Conservation (phyloP, 1,284 basidiomycete genomes). For the Ustilago lituana region DNA sequence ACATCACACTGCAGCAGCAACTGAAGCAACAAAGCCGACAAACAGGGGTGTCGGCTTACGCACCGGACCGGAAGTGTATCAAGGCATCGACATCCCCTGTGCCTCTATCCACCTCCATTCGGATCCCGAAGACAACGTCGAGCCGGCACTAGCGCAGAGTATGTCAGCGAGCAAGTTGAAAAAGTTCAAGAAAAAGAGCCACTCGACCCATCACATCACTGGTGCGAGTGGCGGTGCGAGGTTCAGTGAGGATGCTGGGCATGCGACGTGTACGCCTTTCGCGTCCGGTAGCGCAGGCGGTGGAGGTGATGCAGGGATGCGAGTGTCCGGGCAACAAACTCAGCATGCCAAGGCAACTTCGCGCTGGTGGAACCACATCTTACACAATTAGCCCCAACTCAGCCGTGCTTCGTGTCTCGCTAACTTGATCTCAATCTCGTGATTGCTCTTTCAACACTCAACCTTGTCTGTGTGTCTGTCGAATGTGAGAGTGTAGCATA, state of each 20-base stretch:
- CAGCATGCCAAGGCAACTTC: slow-evolving; percentile 15
- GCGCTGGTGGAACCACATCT: slow-evolving; percentile 26
- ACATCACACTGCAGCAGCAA: no score
- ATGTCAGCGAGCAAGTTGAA: slow-evolving; percentile 7
- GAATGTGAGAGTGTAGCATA: no score
- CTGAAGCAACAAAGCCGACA: background rate
- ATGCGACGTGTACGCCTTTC: no score
- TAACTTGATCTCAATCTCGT: background rate
- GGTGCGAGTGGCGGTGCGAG: background rate
- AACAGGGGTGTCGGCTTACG: slow-evolving; percentile 8
- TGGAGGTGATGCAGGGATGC: no score
- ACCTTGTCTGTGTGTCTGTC: no score
- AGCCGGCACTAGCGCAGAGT: slow-evolving; percentile 11
- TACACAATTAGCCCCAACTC: slow-evolving; percentile 6
- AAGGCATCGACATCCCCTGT: slow-evolving; percentile 56
- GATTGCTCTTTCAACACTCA: no score
- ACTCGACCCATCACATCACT: background rate
- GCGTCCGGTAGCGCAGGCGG: no score
- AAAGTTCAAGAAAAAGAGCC: slow-evolving; percentile 22
- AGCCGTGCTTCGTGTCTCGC: no score
- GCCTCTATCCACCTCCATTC: slow-evolving; percentile 47
- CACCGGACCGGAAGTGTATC: slow-evolving; percentile 48
- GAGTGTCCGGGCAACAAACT: no score
- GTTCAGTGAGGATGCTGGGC: no score
- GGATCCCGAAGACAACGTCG: slow-evolving; percentile 47